phyloP scores from a whole-genome alignment of 176 grass and related monocot genomes.

The Lolium perenne region DNA sequence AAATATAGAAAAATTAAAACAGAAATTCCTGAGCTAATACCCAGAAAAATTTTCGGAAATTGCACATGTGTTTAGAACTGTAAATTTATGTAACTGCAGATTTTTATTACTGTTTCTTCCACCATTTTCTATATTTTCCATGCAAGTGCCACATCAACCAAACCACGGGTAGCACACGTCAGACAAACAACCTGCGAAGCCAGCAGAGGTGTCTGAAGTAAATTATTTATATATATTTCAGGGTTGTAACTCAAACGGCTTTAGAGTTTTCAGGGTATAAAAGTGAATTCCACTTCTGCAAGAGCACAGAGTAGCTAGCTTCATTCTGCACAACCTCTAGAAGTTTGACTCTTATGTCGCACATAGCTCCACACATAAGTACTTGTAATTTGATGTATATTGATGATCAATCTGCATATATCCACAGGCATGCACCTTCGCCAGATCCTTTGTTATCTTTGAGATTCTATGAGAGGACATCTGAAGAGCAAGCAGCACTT shows the following conservation, averaged over 20 bases:
- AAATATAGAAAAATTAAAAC: background rate
- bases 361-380: background rate
- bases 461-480: constrained; percentile 84
- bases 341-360: background rate
- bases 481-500: constrained; percentile 73
- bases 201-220: background rate
- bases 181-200: background rate
- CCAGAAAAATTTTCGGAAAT: background rate
- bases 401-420: constrained; percentile 15
- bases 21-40: background rate
- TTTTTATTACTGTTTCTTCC: background rate
- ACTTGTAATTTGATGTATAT: background rate
- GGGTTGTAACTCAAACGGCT: background rate
- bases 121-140: background rate
- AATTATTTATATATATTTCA: background rate
- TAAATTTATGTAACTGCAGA: no score
- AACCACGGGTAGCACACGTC: no score
- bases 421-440: constrained; percentile 68
- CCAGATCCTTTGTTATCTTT: constrained; percentile 77
- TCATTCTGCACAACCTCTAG: constrained; percentile 16
- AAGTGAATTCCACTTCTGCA: background rate
- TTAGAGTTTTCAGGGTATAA: background rate
- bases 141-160: background rate
- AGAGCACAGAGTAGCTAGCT: background rate
- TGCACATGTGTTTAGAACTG: background rate